Evolutionary conservation across 306 rosid genomes (phyloP).

Genomic region (Betula pendula): DNA sequence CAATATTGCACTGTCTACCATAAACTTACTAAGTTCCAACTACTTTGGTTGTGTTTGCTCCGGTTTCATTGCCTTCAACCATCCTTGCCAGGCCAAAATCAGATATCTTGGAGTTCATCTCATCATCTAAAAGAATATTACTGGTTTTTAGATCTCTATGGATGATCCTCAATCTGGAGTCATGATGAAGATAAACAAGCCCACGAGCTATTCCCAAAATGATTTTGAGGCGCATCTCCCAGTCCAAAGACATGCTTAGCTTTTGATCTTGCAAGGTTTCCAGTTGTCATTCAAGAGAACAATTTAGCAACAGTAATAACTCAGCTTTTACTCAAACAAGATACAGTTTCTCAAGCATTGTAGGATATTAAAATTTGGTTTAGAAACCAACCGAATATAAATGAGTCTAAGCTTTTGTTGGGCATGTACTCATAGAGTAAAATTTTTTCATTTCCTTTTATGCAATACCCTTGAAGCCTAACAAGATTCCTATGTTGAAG

Average conservation of each 20-base stretch:
- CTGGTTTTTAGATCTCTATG: conserved; percentile 38
- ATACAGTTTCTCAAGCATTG: not conserved
- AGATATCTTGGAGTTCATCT: conserved; percentile 40
- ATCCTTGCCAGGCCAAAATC: conserved; percentile 38
- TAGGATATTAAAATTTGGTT: not conserved
- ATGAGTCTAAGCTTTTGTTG: conserved; percentile 48
- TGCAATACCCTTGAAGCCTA: too few relatives aligned
- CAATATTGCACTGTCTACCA: too few relatives aligned
- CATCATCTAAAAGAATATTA: conserved; percentile 36
- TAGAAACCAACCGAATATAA: conserved; percentile 44
- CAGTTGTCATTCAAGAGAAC: not conserved
- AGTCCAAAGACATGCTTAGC: conserved; percentile 23
- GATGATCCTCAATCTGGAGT: conserved; percentile 29
- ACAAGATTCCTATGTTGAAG: conserved; percentile 55
- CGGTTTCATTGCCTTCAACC: conserved; percentile 34
- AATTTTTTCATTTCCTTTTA: too few relatives aligned
- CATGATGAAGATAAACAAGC: conserved; percentile 38
- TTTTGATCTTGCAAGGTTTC: conserved; percentile 25
- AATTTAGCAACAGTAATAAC: not conserved
- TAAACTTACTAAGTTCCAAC: too few relatives aligned
- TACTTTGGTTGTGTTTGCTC: too few relatives aligned
- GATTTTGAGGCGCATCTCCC: conserved; percentile 44
- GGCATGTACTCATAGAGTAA: not conserved
- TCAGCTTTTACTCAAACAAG: not conserved
- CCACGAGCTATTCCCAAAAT: conserved; percentile 39